Base-by-base conservation (phyloP, 345 rosid species). In the Eucalyptus virginea region DNA sequence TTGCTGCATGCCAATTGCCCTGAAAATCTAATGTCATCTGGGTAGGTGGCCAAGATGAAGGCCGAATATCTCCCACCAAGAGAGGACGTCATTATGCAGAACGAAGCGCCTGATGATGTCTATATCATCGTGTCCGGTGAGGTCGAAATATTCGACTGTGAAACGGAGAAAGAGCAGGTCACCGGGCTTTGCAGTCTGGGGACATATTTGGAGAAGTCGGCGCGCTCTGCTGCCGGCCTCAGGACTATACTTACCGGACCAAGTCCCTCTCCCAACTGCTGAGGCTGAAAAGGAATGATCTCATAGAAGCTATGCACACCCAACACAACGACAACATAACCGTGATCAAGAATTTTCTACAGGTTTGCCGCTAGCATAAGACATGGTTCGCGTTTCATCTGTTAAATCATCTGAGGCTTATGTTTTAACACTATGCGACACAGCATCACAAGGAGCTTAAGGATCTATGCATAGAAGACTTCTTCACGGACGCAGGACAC, bases 121-220 rank as follows among this genome's bases (percentile, higher is more conserved):
- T 96, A 98, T 90, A 94, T 97, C 77, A 92, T 98, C 5, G 97
- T 97, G 21, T 96, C 99, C 0, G 99, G 99, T 81, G 98, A 96
- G 90, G 96, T 97, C 6, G 98, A 95, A 65, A 95, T 98, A 65
- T 92, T 95, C 1, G 94, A 95, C 56, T 91, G 93, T 17, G 95
- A 95, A 50, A 90, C 88, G 69, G 99, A 95, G 86, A 95, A 93
- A 87, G 99, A 95, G 81, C 32, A 88, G 28, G 92, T 90, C 32
- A 90, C 95, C 9, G 98, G 88, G 94, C 92, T 56, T 87, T 98
- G 90, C 92, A 92, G 11, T 91, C 95, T 24, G 94, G 94, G 89
- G 97, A 96, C 90, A 93, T 96, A 93, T 98, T 98, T 91, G 99
- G 99, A 85, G 99, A 98, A 92, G 95, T 94, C 40, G 98, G 99